A percentile compares a stretch with the other conserved stretches of the same genome.
phyloP scores from a whole-genome alignment of 331 rosid species.

The Malus hybrid region DNA sequence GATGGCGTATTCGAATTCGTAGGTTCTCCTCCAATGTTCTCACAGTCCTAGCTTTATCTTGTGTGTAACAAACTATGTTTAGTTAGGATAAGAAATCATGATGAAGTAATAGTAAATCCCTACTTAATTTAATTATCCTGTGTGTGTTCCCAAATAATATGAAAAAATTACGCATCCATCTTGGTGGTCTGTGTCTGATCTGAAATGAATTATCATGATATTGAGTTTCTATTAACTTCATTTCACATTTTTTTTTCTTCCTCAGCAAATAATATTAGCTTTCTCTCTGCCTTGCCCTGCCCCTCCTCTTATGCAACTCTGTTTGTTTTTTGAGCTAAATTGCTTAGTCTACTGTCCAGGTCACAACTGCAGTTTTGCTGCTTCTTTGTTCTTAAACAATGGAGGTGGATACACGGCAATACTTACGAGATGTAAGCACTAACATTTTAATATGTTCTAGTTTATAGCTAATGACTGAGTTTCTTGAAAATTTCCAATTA shows the following conservation, averaged over 20 bases:
- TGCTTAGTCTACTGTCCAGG: background rate
- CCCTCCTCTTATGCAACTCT: background rate
- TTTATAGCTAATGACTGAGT: background rate
- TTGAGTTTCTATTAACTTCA: background rate
- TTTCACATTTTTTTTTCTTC: background rate
- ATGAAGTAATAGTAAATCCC: background rate
- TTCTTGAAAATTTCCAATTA: background rate
- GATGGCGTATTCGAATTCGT: background rate
- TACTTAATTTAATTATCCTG: background rate
- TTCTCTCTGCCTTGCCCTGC: background rate
- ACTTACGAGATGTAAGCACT: constrained; percentile 6
- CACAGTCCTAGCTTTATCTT: background rate
- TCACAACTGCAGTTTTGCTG: background rate
- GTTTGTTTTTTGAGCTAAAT: background rate
- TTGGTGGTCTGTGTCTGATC: background rate
- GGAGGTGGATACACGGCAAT: background rate
- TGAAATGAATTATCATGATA: background rate
- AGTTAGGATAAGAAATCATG: background rate
- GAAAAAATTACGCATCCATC: background rate
- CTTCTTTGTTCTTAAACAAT: background rate
- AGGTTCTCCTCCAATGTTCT: background rate
- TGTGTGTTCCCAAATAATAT: background rate
- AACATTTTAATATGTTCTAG: background rate
- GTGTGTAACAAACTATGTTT: background rate
- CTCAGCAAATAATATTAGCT: background rate